phyloP scores from a whole-genome alignment of 139 green algal genomes.

The Mychonastes homosphaera region DNA sequence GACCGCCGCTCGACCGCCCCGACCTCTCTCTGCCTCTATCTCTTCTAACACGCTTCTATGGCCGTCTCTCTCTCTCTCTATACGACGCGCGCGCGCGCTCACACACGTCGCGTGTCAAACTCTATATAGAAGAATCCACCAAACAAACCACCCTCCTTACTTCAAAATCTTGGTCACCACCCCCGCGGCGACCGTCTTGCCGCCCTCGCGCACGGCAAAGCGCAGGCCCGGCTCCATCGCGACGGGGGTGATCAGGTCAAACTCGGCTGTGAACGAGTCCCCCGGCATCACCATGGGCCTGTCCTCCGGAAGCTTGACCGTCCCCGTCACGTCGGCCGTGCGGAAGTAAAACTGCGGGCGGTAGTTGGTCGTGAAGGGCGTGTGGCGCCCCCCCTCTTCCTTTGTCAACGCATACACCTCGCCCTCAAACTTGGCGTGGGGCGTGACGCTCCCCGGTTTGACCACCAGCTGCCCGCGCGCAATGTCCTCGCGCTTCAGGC shows the following conservation, averaged over 20 bases:
- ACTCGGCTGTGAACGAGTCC: slow-evolving; percentile 82
- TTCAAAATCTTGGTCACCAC: slow-evolving; percentile 64
- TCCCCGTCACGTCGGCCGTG: slow-evolving; percentile 87
- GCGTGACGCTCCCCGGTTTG: slow-evolving; percentile 79
- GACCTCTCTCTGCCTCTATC: no score
- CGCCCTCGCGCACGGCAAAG: slow-evolving; percentile 93
- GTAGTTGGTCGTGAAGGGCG: slow-evolving; percentile 97
- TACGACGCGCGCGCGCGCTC: no score
- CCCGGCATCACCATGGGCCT: slow-evolving; percentile 97
- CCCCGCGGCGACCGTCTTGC: slow-evolving; percentile 88
- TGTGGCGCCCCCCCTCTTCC: slow-evolving; percentile 97
- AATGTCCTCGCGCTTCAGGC: slow-evolving; percentile 92
- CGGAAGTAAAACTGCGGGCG: slow-evolving; percentile 96
- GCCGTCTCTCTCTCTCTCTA: no score
- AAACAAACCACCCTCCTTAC: slow-evolving; percentile 7
- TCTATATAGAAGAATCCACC: slow-evolving; percentile 2
- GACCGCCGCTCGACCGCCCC: no score
- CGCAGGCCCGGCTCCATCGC: slow-evolving; percentile 78
- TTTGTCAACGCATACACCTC: slow-evolving; percentile 95
- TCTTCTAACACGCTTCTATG: no score
- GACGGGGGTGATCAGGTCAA: slow-evolving; percentile 76
- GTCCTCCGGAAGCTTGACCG: slow-evolving; percentile 68
- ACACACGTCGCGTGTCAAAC: no score
- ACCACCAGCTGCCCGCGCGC: slow-evolving; percentile 71
- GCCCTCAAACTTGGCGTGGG: slow-evolving; percentile 66